These are phyloP conservation scores for Psidium guajava DNA, from an alignment of 345 rosid species.

Conservation along the genomic window DNA sequence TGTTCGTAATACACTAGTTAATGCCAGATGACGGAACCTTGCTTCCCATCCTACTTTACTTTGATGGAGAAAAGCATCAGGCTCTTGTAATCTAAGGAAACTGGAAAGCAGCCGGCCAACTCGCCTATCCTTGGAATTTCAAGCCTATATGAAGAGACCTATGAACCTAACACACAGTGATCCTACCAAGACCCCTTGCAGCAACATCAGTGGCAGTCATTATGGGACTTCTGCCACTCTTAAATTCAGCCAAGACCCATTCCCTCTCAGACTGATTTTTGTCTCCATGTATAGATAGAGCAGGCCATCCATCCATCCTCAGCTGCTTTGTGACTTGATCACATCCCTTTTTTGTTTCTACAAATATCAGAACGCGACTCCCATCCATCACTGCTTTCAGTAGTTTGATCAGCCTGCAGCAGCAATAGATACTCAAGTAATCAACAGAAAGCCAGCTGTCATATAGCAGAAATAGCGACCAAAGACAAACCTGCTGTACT, in stretches of 20 bases:
- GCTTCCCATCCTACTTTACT: background rate
- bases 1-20: background rate
- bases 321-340: slow-evolving; percentile 92
- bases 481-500: slow-evolving; percentile 70
- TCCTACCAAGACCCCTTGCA: slow-evolving; percentile 99
- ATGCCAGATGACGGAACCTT: background rate
- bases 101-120: slow-evolving; percentile 98
- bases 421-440: background rate
- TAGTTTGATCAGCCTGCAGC: slow-evolving; percentile 57
- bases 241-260: slow-evolving; percentile 92
- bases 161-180: slow-evolving; percentile 51
- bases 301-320: slow-evolving; percentile 99
- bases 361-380: slow-evolving; percentile 70
- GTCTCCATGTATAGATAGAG: slow-evolving; percentile 95
- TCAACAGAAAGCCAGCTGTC: background rate
- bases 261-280: slow-evolving; percentile 93
- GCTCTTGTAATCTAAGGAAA: slow-evolving; percentile 20
- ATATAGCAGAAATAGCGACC: slow-evolving; percentile 1
- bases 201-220: slow-evolving; percentile 99
- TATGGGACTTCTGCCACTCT: slow-evolving; percentile 81
- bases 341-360: slow-evolving; percentile 92
- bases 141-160: slow-evolving; percentile 25
- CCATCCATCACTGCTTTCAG: slow-evolving; percentile 83
- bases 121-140: slow-evolving; percentile 30
- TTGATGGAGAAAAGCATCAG: background rate